phyloP scores from a whole-genome alignment of 2,329 filamentous ascomycete genomes.

The Lachnellula occidentalis region DNA sequence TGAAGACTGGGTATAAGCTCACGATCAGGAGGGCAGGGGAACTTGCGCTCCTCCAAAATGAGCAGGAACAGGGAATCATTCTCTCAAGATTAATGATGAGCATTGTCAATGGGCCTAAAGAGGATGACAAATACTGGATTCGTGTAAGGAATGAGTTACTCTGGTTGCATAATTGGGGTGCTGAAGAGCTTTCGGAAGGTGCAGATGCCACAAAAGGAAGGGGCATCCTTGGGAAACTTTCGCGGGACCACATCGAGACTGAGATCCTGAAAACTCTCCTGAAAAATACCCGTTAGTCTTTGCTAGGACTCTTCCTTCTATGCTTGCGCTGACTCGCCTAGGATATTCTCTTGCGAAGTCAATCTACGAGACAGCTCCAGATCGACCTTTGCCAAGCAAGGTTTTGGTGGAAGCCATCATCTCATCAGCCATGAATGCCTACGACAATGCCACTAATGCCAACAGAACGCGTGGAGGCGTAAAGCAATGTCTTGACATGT shows the following conservation, averaged over 20 bases:
- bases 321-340: slow-evolving; percentile 29
- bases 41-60: slow-evolving; percentile 57
- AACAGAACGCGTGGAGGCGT: slow-evolving; percentile 71
- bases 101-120: slow-evolving; percentile 39
- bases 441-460: slow-evolving; percentile 78
- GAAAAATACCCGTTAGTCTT: slow-evolving; percentile 50
- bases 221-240: slow-evolving; percentile 50
- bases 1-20: slow-evolving; percentile 43
- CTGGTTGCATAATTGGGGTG: slow-evolving; percentile 71
- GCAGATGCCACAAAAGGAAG: slow-evolving; percentile 38
- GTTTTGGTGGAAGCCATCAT: slow-evolving; percentile 57
- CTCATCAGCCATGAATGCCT: slow-evolving; percentile 60
- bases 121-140: slow-evolving; percentile 60
- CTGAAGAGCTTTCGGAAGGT: slow-evolving; percentile 38
- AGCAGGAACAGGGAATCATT: slow-evolving; percentile 57
- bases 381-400: slow-evolving; percentile 44
- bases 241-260: slow-evolving; percentile 57
- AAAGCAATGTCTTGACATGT: slow-evolving; percentile 74
- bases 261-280: slow-evolving; percentile 67
- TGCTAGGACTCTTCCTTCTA: background rate
- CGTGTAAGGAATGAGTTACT: slow-evolving; percentile 57
- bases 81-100: slow-evolving; percentile 43
- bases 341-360: slow-evolving; percentile 58
- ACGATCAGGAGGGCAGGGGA: slow-evolving; percentile 53
- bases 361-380: slow-evolving; percentile 50